These are phyloP conservation scores for Macroventuria anomochaeta DNA, from an alignment of 2,329 filamentous ascomycete species.

Conservation along the genomic window DNA sequence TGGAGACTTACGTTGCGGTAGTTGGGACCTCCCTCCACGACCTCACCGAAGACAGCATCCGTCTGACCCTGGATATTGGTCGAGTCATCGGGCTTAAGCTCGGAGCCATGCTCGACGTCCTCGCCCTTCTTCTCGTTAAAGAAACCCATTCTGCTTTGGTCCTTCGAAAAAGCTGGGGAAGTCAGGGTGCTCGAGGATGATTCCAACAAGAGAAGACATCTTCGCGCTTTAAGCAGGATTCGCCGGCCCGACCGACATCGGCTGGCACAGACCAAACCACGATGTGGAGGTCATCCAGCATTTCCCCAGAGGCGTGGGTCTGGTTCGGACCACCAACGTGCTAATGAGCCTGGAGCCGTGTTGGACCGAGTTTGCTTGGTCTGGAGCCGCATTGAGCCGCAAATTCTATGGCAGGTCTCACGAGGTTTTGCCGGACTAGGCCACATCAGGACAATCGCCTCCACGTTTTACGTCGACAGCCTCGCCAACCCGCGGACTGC, in stretches of 20 bases:
- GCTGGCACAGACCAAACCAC: slow-evolving; percentile 13
- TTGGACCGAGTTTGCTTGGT: slow-evolving; percentile 9
- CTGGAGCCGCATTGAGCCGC: slow-evolving; percentile 21
- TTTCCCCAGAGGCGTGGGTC: slow-evolving; percentile 18
- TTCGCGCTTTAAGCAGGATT: slow-evolving; percentile 17
- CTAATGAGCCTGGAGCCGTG: slow-evolving; percentile 17
- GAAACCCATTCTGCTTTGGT: slow-evolving; percentile 3
- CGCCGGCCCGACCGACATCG: slow-evolving; percentile 20
- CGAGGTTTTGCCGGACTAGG: slow-evolving; percentile 15
- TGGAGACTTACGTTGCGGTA: slow-evolving; percentile 17
- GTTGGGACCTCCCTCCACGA: slow-evolving; percentile 19
- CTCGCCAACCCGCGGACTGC: not conserved
- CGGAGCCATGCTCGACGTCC: slow-evolving; percentile 14
- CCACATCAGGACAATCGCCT: slow-evolving; percentile 1
- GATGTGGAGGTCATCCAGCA: slow-evolving; percentile 13
- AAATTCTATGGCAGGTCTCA: slow-evolving; percentile 9
- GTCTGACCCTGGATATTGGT: slow-evolving; percentile 15
- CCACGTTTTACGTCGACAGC: slow-evolving; percentile 1
- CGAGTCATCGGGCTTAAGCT: slow-evolving; percentile 10
- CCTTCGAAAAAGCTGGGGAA: slow-evolving; percentile 1
- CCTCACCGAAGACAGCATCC: slow-evolving; percentile 21
- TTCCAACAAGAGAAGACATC: not conserved
- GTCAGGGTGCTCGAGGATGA: slow-evolving; percentile 1
- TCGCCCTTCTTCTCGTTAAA: slow-evolving; percentile 8
- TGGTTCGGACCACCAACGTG: not conserved